Base-by-base conservation (phyloP, 495 filamentous ascomycete species). In the Talaromyces nanjingensis region DNA sequence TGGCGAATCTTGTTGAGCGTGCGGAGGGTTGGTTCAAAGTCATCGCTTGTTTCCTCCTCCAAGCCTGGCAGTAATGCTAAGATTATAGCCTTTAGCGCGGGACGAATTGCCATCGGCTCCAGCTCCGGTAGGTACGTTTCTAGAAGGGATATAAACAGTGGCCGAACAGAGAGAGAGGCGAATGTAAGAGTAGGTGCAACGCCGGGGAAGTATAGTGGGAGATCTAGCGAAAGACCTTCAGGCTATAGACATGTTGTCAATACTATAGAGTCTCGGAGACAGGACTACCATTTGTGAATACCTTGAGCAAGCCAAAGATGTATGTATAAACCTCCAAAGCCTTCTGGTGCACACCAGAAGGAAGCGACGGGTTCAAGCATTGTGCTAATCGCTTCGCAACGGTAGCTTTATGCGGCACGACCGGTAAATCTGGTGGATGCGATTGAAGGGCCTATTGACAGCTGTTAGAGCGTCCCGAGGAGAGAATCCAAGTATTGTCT, bases 281-380 rank as follows among this genome's bases (percentile, higher is more conserved):
- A 27, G 58, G 20, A 27, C 6, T 31, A 63, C 31, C 12, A 7
- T 11, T 22, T 39, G 64, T 9, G 63, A 60, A 14, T 64, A 74
- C 73, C 70, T 72, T 75, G 8, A 81, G 75, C 52, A 76, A 62
- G 37, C 72, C 75, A 67, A 99, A 99, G 64, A 98, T 88, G 67
- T 91, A 91, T 7, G 78, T 83, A 73, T 98, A 98, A 34, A 98
- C 91, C 73, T 98, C 94, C 31, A 99, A 83, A 4, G 94, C 87
- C 71, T 98, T 98, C 71, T 98, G 96, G 77, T 99, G 94, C n/a
- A 99, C 94, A 22, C 96, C 94, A 0, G 94, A 96, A 33, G 94
- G 94, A 45, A 99, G 78, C 2, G 88, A 87, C 37, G 96, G 92
- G 70, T 97, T 94, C 66, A 99, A 80, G 67, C 94, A 98, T 83